These are phyloP conservation scores for Aspergillus steynii DNA, from an alignment of 495 filamentous ascomycete genomes.

Conservation along the genomic window DNA sequence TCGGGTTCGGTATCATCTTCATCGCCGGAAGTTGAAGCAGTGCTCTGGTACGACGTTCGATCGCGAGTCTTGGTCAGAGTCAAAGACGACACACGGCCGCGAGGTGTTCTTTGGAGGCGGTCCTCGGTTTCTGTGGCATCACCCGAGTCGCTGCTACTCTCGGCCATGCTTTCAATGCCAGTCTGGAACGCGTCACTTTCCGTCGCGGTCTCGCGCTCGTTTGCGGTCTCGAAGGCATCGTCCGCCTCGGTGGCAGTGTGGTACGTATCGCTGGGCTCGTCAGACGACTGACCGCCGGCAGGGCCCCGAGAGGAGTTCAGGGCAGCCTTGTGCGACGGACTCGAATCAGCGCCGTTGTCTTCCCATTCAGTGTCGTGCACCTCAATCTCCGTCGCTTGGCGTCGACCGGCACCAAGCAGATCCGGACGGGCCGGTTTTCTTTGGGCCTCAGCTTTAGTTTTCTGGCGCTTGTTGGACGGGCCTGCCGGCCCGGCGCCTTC, in stretches of 20 bases:
- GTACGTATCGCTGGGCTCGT: conserved; percentile 65
- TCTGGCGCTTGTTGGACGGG: conserved; percentile 61
- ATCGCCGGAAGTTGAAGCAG: conserved; percentile 84
- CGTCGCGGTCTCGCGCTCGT: conserved; percentile 70
- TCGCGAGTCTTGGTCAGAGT: conserved; percentile 51
- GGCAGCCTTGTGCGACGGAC: conserved; percentile 43
- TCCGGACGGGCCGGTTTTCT: conserved; percentile 74
- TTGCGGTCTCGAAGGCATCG: conserved; percentile 80
- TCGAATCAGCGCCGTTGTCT: conserved; percentile 61
- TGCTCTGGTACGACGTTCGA: conserved; percentile 75
- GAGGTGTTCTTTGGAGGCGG: conserved; percentile 47
- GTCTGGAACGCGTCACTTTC: conserved; percentile 97
- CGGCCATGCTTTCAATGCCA: conserved; percentile 76
- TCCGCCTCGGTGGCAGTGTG: conserved; percentile 84
- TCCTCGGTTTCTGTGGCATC: conserved; percentile 87
- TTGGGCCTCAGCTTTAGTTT: conserved; percentile 66
- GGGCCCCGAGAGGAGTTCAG: conserved; percentile 22
- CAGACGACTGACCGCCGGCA: conserved; percentile 29
- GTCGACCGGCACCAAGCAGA: conserved; percentile 75
- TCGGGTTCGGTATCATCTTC: conserved; percentile 63
- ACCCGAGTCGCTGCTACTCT: conserved; percentile 67
- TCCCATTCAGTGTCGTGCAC: conserved; percentile 87
- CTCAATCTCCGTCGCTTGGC: conserved; percentile 71
- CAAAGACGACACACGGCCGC: conserved; percentile 43
- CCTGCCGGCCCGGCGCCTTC: conserved; percentile 52